Evolutionary conservation across 345 rosid species (phyloP).

Genomic region (Zanthoxylum bungeanum): DNA sequence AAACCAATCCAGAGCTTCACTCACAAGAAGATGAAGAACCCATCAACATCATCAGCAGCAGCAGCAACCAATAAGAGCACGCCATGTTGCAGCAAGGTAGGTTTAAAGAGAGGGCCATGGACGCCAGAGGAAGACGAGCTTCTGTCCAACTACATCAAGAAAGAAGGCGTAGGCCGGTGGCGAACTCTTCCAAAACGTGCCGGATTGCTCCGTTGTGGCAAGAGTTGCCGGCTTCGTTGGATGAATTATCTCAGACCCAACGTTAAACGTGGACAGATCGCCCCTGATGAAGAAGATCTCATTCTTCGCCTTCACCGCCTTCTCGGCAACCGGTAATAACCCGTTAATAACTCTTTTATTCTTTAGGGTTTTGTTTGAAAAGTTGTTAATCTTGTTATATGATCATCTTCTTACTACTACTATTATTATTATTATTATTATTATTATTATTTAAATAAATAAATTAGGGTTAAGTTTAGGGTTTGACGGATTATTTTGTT

Average conservation of each 20-base stretch:
- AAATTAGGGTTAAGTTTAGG: not conserved
- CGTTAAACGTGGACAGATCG: slow-evolving; percentile 61
- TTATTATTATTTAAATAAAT: too few species aligned
- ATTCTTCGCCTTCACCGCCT: slow-evolving; percentile 61
- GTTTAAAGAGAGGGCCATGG: slow-evolving; percentile 65
- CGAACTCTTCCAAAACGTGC: slow-evolving; percentile 58
- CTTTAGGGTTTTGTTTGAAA: not conserved
- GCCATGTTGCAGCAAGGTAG: slow-evolving; percentile 56
- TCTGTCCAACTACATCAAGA: slow-evolving; percentile 41
- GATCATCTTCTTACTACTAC: too few species aligned
- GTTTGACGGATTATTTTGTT: not conserved
- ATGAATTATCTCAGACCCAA: slow-evolving; percentile 64
- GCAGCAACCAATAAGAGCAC: slow-evolving; percentile 16
- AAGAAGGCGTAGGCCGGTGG: slow-evolving; percentile 62
- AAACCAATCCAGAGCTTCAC: not conserved
- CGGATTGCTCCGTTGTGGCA: slow-evolving; percentile 60
- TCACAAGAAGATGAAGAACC: slow-evolving; percentile 30
- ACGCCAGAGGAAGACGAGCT: slow-evolving; percentile 61
- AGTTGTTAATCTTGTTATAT: too few species aligned
- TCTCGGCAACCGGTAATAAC: slow-evolving; percentile 53
- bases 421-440: too few species aligned
- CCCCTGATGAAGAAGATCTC: slow-evolving; percentile 66
- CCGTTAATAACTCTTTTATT: too few species aligned
- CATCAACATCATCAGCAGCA: slow-evolving; percentile 9
- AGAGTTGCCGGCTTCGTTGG: slow-evolving; percentile 77